Percentiles rank a stretch among this genome's conserved stretches.
phyloP scores from a whole-genome alignment of 192 early-diverging fungal species.

The Entomortierella beljakovae region DNA sequence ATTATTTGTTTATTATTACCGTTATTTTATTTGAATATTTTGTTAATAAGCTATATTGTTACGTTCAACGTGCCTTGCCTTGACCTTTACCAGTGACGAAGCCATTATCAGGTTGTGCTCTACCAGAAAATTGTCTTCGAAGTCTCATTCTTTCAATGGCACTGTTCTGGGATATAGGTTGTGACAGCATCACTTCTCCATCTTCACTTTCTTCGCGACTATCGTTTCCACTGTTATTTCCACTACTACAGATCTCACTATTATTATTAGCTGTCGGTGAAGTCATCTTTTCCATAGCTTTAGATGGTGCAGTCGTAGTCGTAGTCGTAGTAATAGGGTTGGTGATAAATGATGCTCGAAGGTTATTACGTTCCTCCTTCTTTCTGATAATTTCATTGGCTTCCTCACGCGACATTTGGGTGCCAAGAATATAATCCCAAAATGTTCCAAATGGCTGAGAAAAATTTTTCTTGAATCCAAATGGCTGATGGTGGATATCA shows the following conservation, averaged over 20 bases:
- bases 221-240: constrained; percentile 35
- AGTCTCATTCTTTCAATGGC: neutral
- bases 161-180: neutral
- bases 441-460: constrained; percentile 81
- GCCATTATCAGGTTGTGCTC: constrained; percentile 24
- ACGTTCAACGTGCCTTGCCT: constrained; percentile 26
- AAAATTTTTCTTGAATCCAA: constrained; percentile 67
- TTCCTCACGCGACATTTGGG: constrained; percentile 57
- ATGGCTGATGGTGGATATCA: constrained; percentile 66
- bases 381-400: constrained; percentile 33
- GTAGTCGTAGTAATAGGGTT: too few species aligned
- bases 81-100: constrained; percentile 35
- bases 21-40: neutral
- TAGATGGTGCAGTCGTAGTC: neutral
- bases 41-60: neutral
- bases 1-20: neutral
- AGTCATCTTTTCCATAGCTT: neutral
- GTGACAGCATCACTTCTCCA: neutral
- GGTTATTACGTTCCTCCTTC: constrained; percentile 25
- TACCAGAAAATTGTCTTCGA: neutral
- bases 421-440: constrained; percentile 82
- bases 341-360: neutral
- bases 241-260: constrained; percentile 15
- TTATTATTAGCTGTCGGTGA: neutral
- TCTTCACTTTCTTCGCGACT: constrained; percentile 17